Base-by-base conservation (phyloP, 1,139 yeast genomes). In the Hyphopichia burtonii region DNA sequence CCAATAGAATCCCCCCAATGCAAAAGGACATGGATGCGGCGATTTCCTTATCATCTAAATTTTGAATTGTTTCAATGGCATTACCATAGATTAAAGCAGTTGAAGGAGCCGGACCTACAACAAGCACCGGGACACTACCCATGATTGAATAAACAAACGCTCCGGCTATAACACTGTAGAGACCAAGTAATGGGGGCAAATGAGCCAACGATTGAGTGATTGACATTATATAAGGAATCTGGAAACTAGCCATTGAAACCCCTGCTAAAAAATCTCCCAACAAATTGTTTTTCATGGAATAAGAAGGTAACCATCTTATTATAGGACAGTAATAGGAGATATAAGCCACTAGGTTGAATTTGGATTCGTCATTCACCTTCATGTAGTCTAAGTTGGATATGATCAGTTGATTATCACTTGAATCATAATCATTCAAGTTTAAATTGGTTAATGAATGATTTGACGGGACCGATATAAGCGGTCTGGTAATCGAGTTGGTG, bases 81-180 rank as follows among this genome's bases (percentile, higher is more conserved):
- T 58, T 66, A 2, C 71, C 70, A 43, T 56, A 63, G 11, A 66
- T 54, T 11, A 66, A 51, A 0, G 70, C 69, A 6, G 65, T 59
- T 3, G 68, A 56, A 2, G 69, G 68, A 38, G 64, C 57, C 0
- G 70, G 69, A 1, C 71, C 70, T 16, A 65, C 70, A n/a, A 65
- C 53, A 27, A 66, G 45, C 2, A 62, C 56, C 1, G 71, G 70
- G 1, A 66, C 68, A 19, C 65, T 52, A 3, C 71, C 71, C 25
- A 66, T 54, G 2, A 63, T 48, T 3, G 70, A 51, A 44, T 66
- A 66, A 14, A 58, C 49, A 12, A 53, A 41, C 0, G 68, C 58
- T 0, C 65, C 67, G 2, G 55, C 58, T 22, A 63, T 55, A 36
- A 63, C 59, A 2, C 66, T 58, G 43, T 63, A 62, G 9, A 66